phyloP scores from a whole-genome alignment of 2,329 filamentous ascomycete species.

The Beauveria sp. region DNA sequence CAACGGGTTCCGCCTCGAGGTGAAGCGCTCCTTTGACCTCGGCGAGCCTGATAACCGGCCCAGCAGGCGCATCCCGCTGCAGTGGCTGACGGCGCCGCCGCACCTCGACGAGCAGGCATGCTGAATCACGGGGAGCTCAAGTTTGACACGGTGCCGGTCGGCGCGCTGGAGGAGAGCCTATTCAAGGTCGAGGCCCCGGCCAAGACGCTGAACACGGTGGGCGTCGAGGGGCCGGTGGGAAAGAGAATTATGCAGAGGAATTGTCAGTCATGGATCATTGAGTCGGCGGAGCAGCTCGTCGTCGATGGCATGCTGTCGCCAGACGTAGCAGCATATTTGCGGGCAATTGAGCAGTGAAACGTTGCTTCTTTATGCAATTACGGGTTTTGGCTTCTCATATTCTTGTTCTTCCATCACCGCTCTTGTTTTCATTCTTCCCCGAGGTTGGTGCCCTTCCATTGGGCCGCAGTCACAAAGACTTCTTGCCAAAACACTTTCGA shows the following conservation, averaged over 20 bases:
- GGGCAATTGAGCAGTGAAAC: constrained; percentile 18
- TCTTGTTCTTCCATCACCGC: too few species aligned
- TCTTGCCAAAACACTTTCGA: too few species aligned
- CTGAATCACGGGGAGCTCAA: constrained; percentile 18
- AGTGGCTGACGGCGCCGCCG: constrained; percentile 20
- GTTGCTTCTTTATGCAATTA: neutral
- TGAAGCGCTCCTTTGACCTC: constrained; percentile 23
- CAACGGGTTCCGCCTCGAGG: constrained; percentile 24
- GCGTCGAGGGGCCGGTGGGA: neutral
- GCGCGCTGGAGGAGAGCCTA: constrained; percentile 20
- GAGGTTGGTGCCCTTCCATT: too few species aligned
- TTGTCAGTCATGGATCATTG: constrained; percentile 30
- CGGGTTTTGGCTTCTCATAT: too few species aligned
- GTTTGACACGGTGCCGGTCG: constrained; percentile 18
- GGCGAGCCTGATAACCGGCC: constrained; percentile 12
- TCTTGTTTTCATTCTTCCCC: neutral
- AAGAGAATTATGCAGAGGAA: constrained; percentile 22
- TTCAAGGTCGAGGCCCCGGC: constrained; percentile 15
- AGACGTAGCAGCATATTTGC: constrained; percentile 20
- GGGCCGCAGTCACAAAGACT: too few species aligned
- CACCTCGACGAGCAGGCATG: constrained; percentile 21
- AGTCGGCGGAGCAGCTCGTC: constrained; percentile 24
- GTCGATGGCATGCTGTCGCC: constrained; percentile 20
- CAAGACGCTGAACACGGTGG: constrained; percentile 13
- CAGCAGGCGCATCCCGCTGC: constrained; percentile 20